A percentile compares a stretch with the other conserved stretches of the same genome.
Conservation (phyloP, 768 basidiomycete species). For the Amanita jacksonii region DNA sequence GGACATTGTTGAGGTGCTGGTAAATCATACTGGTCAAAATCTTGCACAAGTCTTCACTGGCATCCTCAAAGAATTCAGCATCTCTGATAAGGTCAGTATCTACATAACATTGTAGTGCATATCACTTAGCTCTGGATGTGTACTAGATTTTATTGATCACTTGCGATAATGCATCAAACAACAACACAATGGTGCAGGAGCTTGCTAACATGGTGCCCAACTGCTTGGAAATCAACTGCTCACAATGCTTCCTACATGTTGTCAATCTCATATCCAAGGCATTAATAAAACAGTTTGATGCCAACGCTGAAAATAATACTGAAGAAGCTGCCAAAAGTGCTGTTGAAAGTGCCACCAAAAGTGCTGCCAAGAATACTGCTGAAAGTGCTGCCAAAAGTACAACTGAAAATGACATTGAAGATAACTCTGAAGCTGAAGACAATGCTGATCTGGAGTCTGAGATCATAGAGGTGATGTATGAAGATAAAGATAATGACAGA, state of each 20-base stretch:
- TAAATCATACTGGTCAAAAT: slow-evolving; percentile 21
- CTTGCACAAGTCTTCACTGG: slow-evolving; percentile 21
- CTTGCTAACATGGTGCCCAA: slow-evolving; percentile 13
- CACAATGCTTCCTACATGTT: slow-evolving; percentile 25
- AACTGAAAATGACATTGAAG: neutral
- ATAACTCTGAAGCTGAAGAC: slow-evolving; percentile 7
- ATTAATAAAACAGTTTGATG: slow-evolving; percentile 23
- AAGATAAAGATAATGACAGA: slow-evolving; percentile 13
- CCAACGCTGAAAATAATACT: too few species aligned
- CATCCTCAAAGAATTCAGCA: slow-evolving; percentile 22
- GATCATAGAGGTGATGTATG: slow-evolving; percentile 4
- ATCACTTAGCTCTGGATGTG: slow-evolving; percentile 6
- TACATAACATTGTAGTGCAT: neutral
- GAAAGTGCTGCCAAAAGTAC: too few species aligned
- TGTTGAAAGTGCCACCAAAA: neutral
- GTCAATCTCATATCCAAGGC: slow-evolving; percentile 25
- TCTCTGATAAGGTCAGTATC: slow-evolving; percentile 21
- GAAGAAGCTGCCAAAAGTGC: too few species aligned
- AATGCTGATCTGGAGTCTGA: slow-evolving; percentile 2
- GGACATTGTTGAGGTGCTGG: slow-evolving; percentile 19
- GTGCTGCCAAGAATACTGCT: slow-evolving; percentile 1
- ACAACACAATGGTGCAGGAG: slow-evolving; percentile 23
- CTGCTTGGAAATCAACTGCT: slow-evolving; percentile 16
- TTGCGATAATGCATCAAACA: slow-evolving; percentile 24
- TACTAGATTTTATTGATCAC: slow-evolving; percentile 21